These are phyloP conservation scores for Dioscorea dumetorum DNA, from an alignment of 106 monocot genomes.

Conservation along the genomic window DNA sequence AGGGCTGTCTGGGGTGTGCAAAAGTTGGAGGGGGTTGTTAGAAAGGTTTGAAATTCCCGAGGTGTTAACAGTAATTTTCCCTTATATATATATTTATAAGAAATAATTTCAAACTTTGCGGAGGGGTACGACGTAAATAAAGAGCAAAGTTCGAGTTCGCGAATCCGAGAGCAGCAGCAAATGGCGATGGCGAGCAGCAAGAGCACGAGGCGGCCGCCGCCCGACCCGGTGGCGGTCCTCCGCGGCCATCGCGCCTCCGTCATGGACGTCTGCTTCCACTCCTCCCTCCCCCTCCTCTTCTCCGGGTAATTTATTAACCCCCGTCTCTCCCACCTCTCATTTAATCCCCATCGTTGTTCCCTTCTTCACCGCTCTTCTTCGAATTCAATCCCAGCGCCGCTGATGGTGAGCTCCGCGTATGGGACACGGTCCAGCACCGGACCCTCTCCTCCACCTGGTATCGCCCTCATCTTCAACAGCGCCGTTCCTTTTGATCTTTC, in stretches of 20 bases:
- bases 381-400: slow-evolving; percentile 18
- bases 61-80: too few species aligned
- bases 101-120: too few species aligned
- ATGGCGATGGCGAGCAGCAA: too few species aligned
- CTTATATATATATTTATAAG: too few species aligned
- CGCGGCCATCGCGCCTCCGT: slow-evolving; percentile 7
- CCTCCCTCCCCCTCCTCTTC: slow-evolving; percentile 8
- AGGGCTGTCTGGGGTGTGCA: too few species aligned
- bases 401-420: slow-evolving; percentile 79
- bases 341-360: not conserved
- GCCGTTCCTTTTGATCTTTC: not conserved
- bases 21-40: too few species aligned
- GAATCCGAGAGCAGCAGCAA: too few species aligned
- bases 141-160: too few species aligned
- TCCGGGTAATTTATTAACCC: not conserved
- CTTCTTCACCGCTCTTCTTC: not conserved
- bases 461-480: too few species aligned
- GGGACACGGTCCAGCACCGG: slow-evolving; percentile 67
- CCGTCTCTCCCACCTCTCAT: not conserved
- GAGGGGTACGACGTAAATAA: too few species aligned
- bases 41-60: too few species aligned
- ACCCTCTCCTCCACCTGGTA: slow-evolving; percentile 64
- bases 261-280: slow-evolving; percentile 8
- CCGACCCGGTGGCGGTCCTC: slow-evolving; percentile 10
- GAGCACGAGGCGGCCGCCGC: not conserved